Conservation (phyloP, 2,329 filamentous ascomycete species). For the Gyromitra esculenta region DNA sequence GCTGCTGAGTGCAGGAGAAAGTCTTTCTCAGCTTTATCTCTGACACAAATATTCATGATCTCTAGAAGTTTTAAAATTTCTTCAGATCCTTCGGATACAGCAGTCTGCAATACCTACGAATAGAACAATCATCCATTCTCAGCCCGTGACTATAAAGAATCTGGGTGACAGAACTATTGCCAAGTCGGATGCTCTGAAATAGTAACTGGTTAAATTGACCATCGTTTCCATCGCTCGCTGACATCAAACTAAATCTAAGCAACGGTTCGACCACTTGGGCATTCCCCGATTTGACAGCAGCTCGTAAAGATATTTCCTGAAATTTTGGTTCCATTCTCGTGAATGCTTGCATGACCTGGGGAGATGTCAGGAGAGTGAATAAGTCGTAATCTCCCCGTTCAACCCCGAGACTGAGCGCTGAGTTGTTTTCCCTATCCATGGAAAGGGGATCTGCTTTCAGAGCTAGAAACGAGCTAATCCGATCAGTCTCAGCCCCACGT, state of each 20-base stretch:
- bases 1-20: slow-evolving; percentile 23
- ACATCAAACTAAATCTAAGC: background rate
- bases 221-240: background rate
- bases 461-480: background rate
- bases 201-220: slow-evolving; percentile 15
- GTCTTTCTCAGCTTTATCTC: slow-evolving; percentile 7
- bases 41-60: background rate
- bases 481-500: slow-evolving; percentile 1
- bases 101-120: slow-evolving; percentile 3
- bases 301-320: slow-evolving; percentile 11
- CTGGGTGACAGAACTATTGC: background rate
- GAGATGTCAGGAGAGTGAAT: background rate
- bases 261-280: background rate
- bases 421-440: slow-evolving; percentile 11
- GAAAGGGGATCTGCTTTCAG: slow-evolving; percentile 10
- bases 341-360: background rate
- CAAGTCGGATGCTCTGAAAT: slow-evolving; percentile 7
- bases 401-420: slow-evolving; percentile 22
- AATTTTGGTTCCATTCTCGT: background rate
- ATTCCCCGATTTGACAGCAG: slow-evolving; percentile 21
- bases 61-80: background rate
- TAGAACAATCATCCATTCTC: background rate
- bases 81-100: background rate
- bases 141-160: background rate
- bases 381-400: slow-evolving; percentile 2